These are phyloP conservation scores for Cladophialophora bantiana DNA, from an alignment of 2,329 filamentous ascomycete genomes.

Conservation along the genomic window DNA sequence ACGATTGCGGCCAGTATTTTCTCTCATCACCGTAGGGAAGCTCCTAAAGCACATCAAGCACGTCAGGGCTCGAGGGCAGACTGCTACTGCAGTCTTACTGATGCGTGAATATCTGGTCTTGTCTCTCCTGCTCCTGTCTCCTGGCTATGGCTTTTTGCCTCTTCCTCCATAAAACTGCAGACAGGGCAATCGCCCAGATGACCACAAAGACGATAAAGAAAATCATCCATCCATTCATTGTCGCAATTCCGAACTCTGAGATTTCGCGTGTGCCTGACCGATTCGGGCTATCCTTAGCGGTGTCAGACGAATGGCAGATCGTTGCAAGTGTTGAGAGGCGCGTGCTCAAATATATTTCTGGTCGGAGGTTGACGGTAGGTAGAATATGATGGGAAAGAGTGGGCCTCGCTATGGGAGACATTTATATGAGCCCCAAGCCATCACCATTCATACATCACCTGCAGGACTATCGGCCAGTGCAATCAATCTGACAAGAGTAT, in stretches of 20 bases:
- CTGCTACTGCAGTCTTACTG: not conserved
- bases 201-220: slow-evolving; percentile 3
- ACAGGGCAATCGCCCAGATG: not conserved
- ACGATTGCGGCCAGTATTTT: not conserved
- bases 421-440: not conserved
- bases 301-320: not conserved
- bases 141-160: not conserved
- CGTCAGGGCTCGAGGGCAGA: not conserved
- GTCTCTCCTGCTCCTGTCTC: not conserved
- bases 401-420: not conserved
- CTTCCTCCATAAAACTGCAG: not conserved
- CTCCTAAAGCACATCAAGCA: not conserved
- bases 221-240: slow-evolving; percentile 5
- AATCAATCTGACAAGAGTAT: too few species aligned
- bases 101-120: not conserved
- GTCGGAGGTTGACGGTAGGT: not conserved
- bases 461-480: too few species aligned
- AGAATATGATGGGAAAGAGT: not conserved
- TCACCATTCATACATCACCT: not conserved
- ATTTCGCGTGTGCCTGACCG: not conserved
- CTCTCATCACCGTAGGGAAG: not conserved
- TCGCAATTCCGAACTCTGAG: not conserved
- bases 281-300: not conserved
- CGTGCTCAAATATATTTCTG: not conserved
- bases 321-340: not conserved